phyloP scores from a whole-genome alignment of 495 filamentous ascomycete species.

The Talaromyces ruber region DNA sequence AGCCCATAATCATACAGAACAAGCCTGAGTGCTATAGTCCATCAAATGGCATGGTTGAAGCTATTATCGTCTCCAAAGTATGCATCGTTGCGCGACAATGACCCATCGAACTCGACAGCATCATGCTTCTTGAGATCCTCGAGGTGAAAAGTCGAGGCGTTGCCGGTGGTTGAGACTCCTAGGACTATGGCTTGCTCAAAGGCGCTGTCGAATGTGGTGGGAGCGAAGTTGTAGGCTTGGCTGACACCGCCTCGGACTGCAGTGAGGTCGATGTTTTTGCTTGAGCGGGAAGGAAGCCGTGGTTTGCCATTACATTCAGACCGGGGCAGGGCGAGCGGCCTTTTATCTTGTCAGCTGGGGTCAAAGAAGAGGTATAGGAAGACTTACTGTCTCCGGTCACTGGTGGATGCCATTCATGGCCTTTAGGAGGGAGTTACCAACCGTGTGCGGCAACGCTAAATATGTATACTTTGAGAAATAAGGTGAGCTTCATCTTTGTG shows the following conservation, averaged over 20 bases:
- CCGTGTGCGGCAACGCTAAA: background rate
- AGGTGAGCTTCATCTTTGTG: background rate
- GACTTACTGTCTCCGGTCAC: background rate
- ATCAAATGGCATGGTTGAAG: conserved; percentile 9
- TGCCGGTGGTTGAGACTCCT: conserved; percentile 12
- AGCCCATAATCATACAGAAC: conserved; percentile 4
- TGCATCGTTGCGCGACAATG: conserved; percentile 17
- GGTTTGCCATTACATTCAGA: conserved; percentile 13
- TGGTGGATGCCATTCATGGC: conserved; percentile 7
- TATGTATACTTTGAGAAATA: background rate
- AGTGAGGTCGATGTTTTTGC: conserved; percentile 13
- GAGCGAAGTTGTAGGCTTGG: conserved; percentile 13
- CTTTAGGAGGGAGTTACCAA: background rate
- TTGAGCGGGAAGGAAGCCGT: conserved; percentile 12
- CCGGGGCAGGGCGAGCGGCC: conserved; percentile 14
- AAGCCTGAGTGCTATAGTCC: conserved; percentile 11
- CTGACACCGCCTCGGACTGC: conserved; percentile 9
- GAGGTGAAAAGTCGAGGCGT: conserved; percentile 9
- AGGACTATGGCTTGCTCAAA: conserved; percentile 15
- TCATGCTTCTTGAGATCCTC: conserved; percentile 10
- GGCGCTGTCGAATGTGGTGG: conserved; percentile 13
- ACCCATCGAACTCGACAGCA: conserved; percentile 11
- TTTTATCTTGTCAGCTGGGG: background rate
- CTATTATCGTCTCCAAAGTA: conserved; percentile 9
- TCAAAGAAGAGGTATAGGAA: background rate